Conservation (phyloP, 371 early-diverging fungal species). For the Phascolomyces articulosus region DNA sequence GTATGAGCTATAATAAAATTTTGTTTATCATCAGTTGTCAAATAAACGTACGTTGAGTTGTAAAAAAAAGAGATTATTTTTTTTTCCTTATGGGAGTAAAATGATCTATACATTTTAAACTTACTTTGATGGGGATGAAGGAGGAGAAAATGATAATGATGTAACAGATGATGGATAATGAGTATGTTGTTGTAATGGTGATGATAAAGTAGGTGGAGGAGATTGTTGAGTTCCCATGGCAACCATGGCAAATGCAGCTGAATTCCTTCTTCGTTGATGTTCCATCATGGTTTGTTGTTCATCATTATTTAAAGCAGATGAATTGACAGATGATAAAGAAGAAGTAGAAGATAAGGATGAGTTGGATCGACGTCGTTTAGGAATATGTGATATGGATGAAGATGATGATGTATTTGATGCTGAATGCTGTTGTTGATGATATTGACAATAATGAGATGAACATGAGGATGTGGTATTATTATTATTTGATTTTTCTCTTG, state of each 20-base stretch:
- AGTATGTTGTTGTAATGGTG: neutral
- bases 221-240: constrained; percentile 35
- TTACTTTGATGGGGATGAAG: constrained; percentile 15
- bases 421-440: constrained; percentile 36
- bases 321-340: neutral
- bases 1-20: constrained; percentile 16
- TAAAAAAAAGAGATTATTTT: too few relatives aligned
- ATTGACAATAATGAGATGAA: neutral
- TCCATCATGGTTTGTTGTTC: neutral
- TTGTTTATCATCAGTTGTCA: too few relatives aligned
- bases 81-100: too few relatives aligned
- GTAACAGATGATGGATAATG: constrained; percentile 5
- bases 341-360: neutral
- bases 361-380: constrained; percentile 14
- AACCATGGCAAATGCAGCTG: constrained; percentile 56
- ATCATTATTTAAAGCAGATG: constrained; percentile 1
- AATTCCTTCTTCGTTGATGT: constrained; percentile 37
- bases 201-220: neutral
- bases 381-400: constrained; percentile 14
- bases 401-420: constrained; percentile 54
- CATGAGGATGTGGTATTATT: neutral
- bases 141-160: neutral
- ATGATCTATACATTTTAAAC: too few relatives aligned
- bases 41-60: too few relatives aligned
- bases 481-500: constrained; percentile 11